Conservation (phyloP, 768 basidiomycete genomes). For the Termitomyces sp. region DNA sequence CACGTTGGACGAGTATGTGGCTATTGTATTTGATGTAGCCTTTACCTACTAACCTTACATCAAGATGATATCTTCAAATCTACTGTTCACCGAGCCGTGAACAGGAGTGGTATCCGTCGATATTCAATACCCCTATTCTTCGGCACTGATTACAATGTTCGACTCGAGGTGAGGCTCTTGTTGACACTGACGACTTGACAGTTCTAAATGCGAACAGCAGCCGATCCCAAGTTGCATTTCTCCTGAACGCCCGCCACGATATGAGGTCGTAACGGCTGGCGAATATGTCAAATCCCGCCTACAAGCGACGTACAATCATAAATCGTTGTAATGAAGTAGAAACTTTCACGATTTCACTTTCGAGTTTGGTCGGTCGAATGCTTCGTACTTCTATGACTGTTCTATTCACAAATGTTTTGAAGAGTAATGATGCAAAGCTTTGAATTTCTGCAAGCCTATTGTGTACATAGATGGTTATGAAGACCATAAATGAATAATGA, state of each 20-base stretch:
- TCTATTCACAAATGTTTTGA: background rate
- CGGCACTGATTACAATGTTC: constrained; percentile 83
- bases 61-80: constrained; percentile 89
- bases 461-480: background rate
- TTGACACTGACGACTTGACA: background rate
- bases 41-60: background rate
- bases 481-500: background rate
- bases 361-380: background rate
- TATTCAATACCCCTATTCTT: constrained; percentile 92
- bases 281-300: constrained; percentile 79
- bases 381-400: too few species aligned
- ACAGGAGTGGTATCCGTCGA: constrained; percentile 62
- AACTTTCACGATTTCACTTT: background rate
- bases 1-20: constrained; percentile 78
- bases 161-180: constrained; percentile 55
- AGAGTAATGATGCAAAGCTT: background rate
- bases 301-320: constrained; percentile 53
- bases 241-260: constrained; percentile 43
- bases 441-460: background rate
- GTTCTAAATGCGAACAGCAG: constrained; percentile 23
- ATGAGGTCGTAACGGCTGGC: constrained; percentile 72
- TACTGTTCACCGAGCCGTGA: constrained; percentile 84
- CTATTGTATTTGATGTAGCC: background rate
- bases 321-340: background rate
- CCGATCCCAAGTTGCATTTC: constrained; percentile 52